Base-by-base conservation (phyloP, 371 early-diverging fungal genomes). In the Homolaphlyctis polyrhiza region DNA sequence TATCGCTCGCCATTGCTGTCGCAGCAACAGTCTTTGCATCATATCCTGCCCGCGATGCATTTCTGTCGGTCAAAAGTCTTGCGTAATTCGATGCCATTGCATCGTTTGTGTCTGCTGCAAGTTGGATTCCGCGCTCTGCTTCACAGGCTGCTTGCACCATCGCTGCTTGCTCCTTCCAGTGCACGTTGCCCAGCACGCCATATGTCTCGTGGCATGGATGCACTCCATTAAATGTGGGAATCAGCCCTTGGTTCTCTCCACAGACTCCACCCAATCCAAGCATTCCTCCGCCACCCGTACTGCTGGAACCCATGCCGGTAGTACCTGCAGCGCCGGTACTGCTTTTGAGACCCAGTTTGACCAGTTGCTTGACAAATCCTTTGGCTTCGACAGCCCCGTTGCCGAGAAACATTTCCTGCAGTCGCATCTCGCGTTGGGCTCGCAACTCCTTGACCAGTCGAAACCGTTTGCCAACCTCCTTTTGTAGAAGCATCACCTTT, bases 191-290 rank as follows among this genome's bases (percentile, higher is more conserved):
- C 11, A 35, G 35, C 4, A 55, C 28, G 18, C 21, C 55, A 55
- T 55, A 55, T 4, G 35, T 55, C n/a, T 55, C 35, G n/a, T 55
- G 55, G 55, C 55, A 11, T 33, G 55, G 55, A 55, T 55, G 55
- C 2, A n/a, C 30, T 3, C 27, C n/a, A 55, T 55, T 55, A 25
- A 55, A 55, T 33, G 55, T 33, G 6, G 55, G 55, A 3, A 33
- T 21, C 35, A 55, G 35, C 35, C 30, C 21, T 25, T 55, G 33
- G 3, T 27, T 16, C 30, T 55, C 35, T n/a, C n/a, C n/a, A n/a
- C n/a, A n/a, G n/a, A n/a, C n/a, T n/a, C n/a, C n/a, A n/a, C n/a
- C n/a, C n/a, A n/a, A n/a, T n/a, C n/a, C n/a, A n/a, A n/a, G n/a
- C n/a, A n/a, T n/a, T n/a, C n/a, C n/a, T n/a, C n/a, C n/a, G n/a